phyloP scores from a whole-genome alignment of 257 asterid species.

The Penstemon eatonii region DNA sequence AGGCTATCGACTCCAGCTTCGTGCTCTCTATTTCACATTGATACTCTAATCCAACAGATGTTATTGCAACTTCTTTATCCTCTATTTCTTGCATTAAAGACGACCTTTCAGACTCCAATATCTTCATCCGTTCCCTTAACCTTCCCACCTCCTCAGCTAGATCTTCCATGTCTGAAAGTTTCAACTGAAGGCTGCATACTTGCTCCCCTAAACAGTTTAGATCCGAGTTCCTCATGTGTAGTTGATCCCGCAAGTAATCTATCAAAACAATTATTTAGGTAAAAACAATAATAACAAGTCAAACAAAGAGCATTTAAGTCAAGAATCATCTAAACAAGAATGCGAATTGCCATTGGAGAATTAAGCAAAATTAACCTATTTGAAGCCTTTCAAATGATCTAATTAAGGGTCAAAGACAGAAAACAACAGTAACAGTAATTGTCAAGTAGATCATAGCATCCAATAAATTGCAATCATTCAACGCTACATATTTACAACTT shows the following conservation, averaged over 20 bases:
- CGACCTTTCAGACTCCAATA: slow-evolving; percentile 48
- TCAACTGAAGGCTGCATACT: slow-evolving; percentile 51
- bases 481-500: slow-evolving; percentile 1
- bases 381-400: not conserved
- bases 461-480: not conserved
- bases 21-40: slow-evolving; percentile 90
- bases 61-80: slow-evolving; percentile 49
- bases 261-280: slow-evolving; percentile 33
- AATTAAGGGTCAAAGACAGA: not conserved
- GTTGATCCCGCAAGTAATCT: slow-evolving; percentile 97
- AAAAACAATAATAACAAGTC: slow-evolving; percentile 21
- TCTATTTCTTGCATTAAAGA: slow-evolving; percentile 53
- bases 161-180: slow-evolving; percentile 46
- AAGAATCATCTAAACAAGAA: slow-evolving; percentile 1
- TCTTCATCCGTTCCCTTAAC: slow-evolving; percentile 56
- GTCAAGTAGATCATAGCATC: slow-evolving; percentile 9
- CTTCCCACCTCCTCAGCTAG: slow-evolving; percentile 46
- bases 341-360: slow-evolving; percentile 8
- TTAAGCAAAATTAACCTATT: not conserved
- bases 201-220: slow-evolving; percentile 49
- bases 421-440: not conserved
- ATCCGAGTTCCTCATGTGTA: slow-evolving; percentile 57
- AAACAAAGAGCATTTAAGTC: not conserved
- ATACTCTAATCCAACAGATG: slow-evolving; percentile 69
- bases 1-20: slow-evolving; percentile 60